These are phyloP conservation scores for Sporothrix pallida DNA, from an alignment of 2,329 filamentous ascomycete species.

Conservation along the genomic window DNA sequence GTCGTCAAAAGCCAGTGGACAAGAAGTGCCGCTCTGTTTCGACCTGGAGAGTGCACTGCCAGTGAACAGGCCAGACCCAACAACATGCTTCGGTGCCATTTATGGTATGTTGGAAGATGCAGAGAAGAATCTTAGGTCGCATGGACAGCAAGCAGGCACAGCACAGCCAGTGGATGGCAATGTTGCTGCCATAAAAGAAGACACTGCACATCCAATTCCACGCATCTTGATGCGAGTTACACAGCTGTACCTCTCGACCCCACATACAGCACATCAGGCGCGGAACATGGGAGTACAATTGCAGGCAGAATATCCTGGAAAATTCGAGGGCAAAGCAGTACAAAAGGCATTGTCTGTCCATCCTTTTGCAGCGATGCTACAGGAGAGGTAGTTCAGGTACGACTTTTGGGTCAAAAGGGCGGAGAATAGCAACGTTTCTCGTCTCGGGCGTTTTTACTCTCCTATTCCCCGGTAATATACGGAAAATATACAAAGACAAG, in stretches of 20 bases:
- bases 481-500: not conserved
- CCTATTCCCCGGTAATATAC: not conserved
- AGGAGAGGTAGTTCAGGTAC: not conserved
- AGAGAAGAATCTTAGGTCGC: not conserved
- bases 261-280: not conserved
- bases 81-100: not conserved
- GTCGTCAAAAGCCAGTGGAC: not conserved
- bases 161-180: not conserved
- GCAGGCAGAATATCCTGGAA: not conserved
- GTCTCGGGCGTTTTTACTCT: not conserved
- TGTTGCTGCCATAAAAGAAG: not conserved
- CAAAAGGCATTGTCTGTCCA: not conserved
- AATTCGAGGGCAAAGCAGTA: not conserved
- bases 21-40: not conserved
- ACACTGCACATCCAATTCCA: not conserved
- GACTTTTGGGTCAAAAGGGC: not conserved
- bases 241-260: not conserved
- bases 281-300: not conserved
- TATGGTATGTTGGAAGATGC: not conserved
- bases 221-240: not conserved
- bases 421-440: not conserved
- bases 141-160: not conserved
- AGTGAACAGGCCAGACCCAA: not conserved
- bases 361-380: not conserved
- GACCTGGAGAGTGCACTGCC: constrained; percentile 10